phyloP scores from a whole-genome alignment of 1,139 yeast genomes.

The Candida smagusa region DNA sequence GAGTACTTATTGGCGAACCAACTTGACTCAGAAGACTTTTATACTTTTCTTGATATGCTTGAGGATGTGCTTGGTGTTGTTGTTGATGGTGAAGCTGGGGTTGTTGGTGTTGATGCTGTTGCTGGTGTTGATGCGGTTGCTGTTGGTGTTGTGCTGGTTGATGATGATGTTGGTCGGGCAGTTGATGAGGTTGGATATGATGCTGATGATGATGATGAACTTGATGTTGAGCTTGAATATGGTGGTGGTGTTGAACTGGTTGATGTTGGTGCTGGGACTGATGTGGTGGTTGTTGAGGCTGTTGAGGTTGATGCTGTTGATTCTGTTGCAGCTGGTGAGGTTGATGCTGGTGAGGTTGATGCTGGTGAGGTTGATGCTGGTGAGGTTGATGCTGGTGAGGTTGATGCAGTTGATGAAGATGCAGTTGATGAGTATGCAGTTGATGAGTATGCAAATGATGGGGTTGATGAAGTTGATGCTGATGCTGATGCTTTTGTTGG shows the following conservation, averaged over 20 bases:
- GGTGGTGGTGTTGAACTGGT: background rate
- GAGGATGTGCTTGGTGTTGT: background rate
- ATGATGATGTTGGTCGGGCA: background rate
- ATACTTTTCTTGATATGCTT: background rate
- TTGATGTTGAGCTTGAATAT: background rate
- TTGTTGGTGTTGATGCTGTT: background rate
- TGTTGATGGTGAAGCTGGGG: background rate
- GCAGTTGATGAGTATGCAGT: no score
- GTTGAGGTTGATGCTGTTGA: background rate
- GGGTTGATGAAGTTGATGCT: background rate
- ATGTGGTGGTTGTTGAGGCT: background rate
- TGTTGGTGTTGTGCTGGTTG: background rate
- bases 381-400: no score
- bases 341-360: background rate
- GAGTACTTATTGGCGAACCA: no score
- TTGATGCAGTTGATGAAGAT: no score
- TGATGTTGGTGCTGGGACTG: background rate
- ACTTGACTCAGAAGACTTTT: no score
- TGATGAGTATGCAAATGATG: background rate
- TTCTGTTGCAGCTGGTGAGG: background rate
- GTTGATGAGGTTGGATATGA: conserved; percentile 2
- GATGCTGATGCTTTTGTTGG: background rate
- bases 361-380: background rate
- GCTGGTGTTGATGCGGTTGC: background rate
- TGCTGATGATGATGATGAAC: background rate